Evolutionary conservation across 257 asterid genomes (phyloP), one percentile per base, ranked within the genome.

Genomic region (Catharanthus roseus): DNA sequence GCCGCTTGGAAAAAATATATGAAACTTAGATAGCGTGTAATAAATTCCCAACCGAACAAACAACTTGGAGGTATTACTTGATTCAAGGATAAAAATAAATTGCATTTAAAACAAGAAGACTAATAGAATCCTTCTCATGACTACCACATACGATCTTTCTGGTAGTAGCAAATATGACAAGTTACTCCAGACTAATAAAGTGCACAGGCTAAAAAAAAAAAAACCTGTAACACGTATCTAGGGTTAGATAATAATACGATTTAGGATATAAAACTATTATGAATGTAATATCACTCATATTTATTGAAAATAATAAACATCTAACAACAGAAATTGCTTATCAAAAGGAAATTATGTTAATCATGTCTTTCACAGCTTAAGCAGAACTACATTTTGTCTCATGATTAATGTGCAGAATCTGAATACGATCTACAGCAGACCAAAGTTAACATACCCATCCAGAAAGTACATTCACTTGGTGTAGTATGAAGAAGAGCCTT

Each of bases 401-500:
- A 69, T 55, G 26, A 31, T 26, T 6, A 36, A 44, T n/a, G 6
- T 70, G 47, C 45, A 41, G 39, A 63, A 21, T 11, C 50, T 24
- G 38, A 50, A 31, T 61, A 41, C 10, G 9, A 64, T 36, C 55
- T 8, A 10, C 0, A 41, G 62, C 33, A 42, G 23, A 33, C 34
- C 45, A 21, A 23, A 16, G 10, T 38, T 26, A 10, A 70, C 77
- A 68, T 81, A 87, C 97, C 97, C 85, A 91, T 86, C 97, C 97
- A 91, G 82, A 91, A 91, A 6, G 92, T 84, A 82, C 87, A 86
- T 81, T 93, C 96, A 72, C 85, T 86, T 72, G 93, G 81, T 29
- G 87, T 81, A 42, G 86, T 69, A 82, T 85, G 86, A 83, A 91
- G 95, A 76, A 91, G 97, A 66, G 90, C 95, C 84, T 91, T 91